Conservation (phyloP, 352 stramenopile species). For the Globisporangium mamillatum region DNA sequence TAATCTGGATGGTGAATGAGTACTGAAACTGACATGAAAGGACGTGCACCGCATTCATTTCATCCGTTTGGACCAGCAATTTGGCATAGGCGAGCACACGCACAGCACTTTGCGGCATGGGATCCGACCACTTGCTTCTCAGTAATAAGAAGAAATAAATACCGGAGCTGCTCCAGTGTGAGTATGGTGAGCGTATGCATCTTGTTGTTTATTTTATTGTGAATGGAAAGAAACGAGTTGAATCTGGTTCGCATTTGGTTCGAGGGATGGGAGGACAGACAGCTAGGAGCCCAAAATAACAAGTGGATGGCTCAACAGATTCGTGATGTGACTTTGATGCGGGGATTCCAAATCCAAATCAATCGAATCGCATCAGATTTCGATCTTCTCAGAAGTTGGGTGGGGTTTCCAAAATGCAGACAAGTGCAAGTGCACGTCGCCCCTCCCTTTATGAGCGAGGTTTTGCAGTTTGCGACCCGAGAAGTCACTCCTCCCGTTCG, state of each 20-base stretch:
- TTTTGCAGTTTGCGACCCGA: neutral
- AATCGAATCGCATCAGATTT: conserved; percentile 5
- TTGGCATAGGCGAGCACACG: neutral
- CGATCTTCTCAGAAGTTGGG: conserved; percentile 8
- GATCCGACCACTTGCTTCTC: neutral
- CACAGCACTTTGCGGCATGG: neutral
- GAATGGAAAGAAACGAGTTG: neutral
- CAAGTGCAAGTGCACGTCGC: neutral
- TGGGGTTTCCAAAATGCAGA: conserved; percentile 1
- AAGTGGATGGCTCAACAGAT: conserved; percentile 1
- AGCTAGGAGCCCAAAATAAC: neutral
- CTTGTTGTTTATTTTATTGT: neutral
- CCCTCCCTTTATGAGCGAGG: neutral
- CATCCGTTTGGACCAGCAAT: neutral
- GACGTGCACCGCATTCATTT: neutral
- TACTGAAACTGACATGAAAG: neutral
- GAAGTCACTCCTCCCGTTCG: neutral
- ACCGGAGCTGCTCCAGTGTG: neutral
- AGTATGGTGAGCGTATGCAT: neutral
- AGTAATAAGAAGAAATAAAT: neutral
- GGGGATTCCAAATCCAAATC: neutral
- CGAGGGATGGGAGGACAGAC: neutral
- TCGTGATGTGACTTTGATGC: neutral
- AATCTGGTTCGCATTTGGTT: neutral
- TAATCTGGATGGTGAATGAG: neutral